Base-by-base conservation (phyloP, 768 basidiomycete genomes). In the Auricularia sp. region DNA sequence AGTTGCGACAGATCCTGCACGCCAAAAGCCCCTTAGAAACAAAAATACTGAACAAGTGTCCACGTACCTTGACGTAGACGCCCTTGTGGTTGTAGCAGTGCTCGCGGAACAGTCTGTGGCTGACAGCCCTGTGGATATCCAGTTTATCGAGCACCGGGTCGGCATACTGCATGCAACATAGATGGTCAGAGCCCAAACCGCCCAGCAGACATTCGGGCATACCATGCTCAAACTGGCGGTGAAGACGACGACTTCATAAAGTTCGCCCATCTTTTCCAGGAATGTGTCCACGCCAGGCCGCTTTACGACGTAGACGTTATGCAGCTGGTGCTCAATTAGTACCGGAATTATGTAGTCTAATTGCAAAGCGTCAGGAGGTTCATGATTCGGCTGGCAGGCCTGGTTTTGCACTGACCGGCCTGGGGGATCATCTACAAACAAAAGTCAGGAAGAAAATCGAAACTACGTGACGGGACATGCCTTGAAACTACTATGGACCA, bases 41-140 rank as follows among this genome's bases (percentile, higher is more conserved):
- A 34, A 2, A 42, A 5, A 59, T 18, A n/a, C 16, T 34, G 44
- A 58, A 61, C 33, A 23, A 53, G 54, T 35, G 54, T 36, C 44
- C 54, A 67, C 80, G 51, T 65, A 94, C 95, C 86, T 99, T 99
- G 77, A 99, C 96, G 74, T 98, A 99, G 78, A 96, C 98, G 53
- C 96, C 96, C 76, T 90, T 91, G 78, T 98, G 97, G 73, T 97
- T 98, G 74, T 98, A 98, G 76, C 97, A 99, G 72, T 92, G 96
- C 77, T 99, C 97, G 66, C 97, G 80, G 85, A 98, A 99, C 61
- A 99, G 77, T 66, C 97, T 84, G 75, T 99, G 96, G 36, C 91
- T 80, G 51, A 99, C 95, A 10, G 95, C 96, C 67, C 85, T 88
- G 75, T 95, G 88, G 34, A 88, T 81, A 72, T 99, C 97, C 58